These are phyloP conservation scores for Colletotrichum sp. DNA, from an alignment of 2,329 filamentous ascomycete species.

Conservation along the genomic window DNA sequence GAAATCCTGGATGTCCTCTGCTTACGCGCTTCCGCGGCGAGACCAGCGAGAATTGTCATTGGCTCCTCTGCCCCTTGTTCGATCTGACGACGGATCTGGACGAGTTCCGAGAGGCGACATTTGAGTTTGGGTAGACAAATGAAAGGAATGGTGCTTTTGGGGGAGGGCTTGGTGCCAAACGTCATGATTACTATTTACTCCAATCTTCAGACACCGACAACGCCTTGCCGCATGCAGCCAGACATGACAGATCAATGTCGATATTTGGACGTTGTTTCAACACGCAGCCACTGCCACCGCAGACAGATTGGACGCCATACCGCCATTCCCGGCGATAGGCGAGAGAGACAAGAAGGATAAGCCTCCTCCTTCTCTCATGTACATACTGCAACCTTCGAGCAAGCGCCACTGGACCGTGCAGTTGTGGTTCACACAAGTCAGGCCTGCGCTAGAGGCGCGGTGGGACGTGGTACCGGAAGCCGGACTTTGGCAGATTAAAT, in stretches of 20 bases:
- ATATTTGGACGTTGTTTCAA: neutral
- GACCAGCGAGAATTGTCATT: neutral
- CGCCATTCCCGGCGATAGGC: neutral
- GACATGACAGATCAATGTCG: neutral
- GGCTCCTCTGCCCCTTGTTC: neutral
- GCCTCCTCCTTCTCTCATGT: neutral
- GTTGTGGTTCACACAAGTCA: neutral
- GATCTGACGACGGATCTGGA: neutral
- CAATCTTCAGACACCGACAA: neutral
- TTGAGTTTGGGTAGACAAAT: neutral
- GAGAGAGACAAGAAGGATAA: neutral
- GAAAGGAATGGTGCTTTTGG: neutral
- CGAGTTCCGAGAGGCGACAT: neutral
- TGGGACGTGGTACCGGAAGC: neutral
- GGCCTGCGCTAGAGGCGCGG: neutral
- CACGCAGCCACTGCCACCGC: neutral
- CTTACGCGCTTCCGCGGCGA: neutral
- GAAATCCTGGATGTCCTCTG: neutral
- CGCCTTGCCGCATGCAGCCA: conserved; percentile 1
- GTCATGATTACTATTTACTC: neutral
- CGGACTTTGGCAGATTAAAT: neutral
- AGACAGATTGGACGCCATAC: neutral
- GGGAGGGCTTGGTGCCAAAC: neutral
- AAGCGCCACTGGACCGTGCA: neutral
- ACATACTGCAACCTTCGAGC: neutral